These are phyloP conservation scores for Saturnispora bothae DNA, from an alignment of 805 yeast genomes.

Conservation along the genomic window DNA sequence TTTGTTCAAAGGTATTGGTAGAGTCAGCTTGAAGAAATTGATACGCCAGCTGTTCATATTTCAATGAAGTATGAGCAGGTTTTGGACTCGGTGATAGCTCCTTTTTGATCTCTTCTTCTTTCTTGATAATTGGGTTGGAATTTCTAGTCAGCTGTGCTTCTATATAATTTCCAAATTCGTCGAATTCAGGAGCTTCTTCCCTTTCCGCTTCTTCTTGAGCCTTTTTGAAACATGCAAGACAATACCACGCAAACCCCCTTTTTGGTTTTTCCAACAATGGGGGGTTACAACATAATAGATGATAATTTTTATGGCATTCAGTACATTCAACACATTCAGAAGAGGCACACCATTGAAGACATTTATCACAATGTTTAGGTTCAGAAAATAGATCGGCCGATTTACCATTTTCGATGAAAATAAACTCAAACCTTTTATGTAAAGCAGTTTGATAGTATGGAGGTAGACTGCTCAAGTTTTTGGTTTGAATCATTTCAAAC, in stretches of 20 bases:
- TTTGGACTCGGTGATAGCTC: constrained; percentile 4
- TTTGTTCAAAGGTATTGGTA: constrained; percentile 29
- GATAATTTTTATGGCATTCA: constrained; percentile 61
- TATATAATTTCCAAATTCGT: too few species aligned
- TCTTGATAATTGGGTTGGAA: too few species aligned
- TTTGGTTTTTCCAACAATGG: constrained; percentile 73
- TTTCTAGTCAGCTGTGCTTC: too few species aligned
- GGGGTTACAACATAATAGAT: constrained; percentile 78
- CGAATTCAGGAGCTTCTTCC: not conserved
- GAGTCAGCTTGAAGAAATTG: constrained; percentile 41
- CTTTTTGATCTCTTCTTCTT: constrained; percentile 25
- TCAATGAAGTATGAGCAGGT: constrained; percentile 21
- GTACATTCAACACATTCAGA: constrained; percentile 71
- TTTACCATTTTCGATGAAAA: constrained; percentile 62
- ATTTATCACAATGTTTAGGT: constrained; percentile 61
- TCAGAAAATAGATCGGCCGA: constrained; percentile 51
- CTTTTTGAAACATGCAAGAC: constrained; percentile 64
- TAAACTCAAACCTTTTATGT: constrained; percentile 56
- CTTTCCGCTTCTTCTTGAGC: constrained; percentile 23
- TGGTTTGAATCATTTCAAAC: constrained; percentile 68
- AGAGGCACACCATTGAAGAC: constrained; percentile 78
- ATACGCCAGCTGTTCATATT: constrained; percentile 47
- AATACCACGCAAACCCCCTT: constrained; percentile 84
- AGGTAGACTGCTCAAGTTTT: constrained; percentile 46
- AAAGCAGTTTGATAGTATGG: constrained; percentile 50